Evolutionary conservation across 306 rosid species (phyloP).

Genomic region (Pyrus betulifolia): DNA sequence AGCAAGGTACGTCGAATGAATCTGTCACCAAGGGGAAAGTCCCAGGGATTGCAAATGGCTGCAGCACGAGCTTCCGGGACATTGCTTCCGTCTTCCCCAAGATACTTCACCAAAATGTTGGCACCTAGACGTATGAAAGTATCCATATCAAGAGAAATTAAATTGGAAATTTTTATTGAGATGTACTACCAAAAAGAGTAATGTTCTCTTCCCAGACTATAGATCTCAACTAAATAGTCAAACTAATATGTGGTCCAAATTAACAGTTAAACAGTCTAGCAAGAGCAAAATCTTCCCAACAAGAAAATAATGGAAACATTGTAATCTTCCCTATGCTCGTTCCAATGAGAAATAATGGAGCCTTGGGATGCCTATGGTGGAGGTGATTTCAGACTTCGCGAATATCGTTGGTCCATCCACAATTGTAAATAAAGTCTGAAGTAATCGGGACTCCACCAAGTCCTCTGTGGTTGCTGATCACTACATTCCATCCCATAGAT

Average conservation of each 20-base stretch:
- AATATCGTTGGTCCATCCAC: conserved; percentile 86
- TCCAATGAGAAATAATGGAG: conserved; percentile 71
- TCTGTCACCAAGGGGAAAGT: conserved; percentile 82
- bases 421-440: conserved; percentile 82
- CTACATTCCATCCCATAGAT: conserved; percentile 63
- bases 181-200: not conserved
- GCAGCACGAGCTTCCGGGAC: conserved; percentile 75
- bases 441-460: conserved; percentile 83
- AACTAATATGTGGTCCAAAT: no score
- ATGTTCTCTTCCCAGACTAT: no score
- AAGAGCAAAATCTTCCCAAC: not conserved
- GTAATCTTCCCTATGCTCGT: conserved; percentile 62
- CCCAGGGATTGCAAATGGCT: conserved; percentile 79
- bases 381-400: conserved; percentile 52
- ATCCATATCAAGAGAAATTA: not conserved
- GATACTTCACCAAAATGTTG: conserved; percentile 71
- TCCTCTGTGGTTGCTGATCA: conserved; percentile 77
- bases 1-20: conserved; percentile 62
- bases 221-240: not conserved
- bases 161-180: not conserved
- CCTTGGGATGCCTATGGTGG: conserved; percentile 51
- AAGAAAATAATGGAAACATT: not conserved
- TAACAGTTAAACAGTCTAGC: not conserved
- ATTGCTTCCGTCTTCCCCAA: conserved; percentile 76
- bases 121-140: conserved; percentile 17